Conservation (phyloP, 805 yeast genomes). For the Candida pini region DNA sequence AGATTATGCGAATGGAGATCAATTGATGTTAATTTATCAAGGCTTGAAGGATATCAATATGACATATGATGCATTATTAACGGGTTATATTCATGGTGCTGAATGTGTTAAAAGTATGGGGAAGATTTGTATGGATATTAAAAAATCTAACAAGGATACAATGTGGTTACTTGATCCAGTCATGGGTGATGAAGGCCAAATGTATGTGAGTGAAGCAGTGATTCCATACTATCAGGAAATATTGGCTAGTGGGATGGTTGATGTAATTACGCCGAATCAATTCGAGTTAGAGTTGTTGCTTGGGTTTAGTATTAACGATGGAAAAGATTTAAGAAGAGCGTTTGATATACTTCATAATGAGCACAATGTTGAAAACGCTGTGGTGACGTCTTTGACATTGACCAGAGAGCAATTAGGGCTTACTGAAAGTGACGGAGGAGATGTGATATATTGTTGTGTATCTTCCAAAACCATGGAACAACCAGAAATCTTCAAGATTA, state of each 20-base stretch:
- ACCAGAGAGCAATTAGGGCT: slow-evolving; percentile 14
- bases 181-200: slow-evolving; percentile 71
- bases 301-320: slow-evolving; percentile 34
- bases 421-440: slow-evolving; percentile 5
- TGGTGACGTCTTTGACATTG: slow-evolving; percentile 52
- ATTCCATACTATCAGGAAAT: slow-evolving; percentile 54
- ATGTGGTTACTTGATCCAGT: slow-evolving; percentile 71
- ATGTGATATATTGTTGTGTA: slow-evolving; percentile 38
- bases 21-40: slow-evolving; percentile 32
- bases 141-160: slow-evolving; percentile 27
- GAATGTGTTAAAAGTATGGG: slow-evolving; percentile 41
- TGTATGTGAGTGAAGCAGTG: slow-evolving; percentile 55
- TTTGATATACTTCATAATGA: slow-evolving; percentile 41
- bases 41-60: slow-evolving; percentile 32
- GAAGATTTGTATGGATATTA: slow-evolving; percentile 30
- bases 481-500: slow-evolving; percentile 41
- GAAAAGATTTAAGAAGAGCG: slow-evolving; percentile 39
- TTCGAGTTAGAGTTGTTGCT: slow-evolving; percentile 73
- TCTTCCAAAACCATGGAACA: slow-evolving; percentile 27
- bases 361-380: slow-evolving; percentile 53
- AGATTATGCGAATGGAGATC: slow-evolving; percentile 33
- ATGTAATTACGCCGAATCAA: slow-evolving; percentile 84
- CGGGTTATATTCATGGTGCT: slow-evolving; percentile 66
- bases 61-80: slow-evolving; percentile 48
- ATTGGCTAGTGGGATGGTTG: slow-evolving; percentile 43